Evolutionary conservation across 2,329 filamentous ascomycete genomes (phyloP).

Genomic region (Fusarium tanahbumbuense): DNA sequence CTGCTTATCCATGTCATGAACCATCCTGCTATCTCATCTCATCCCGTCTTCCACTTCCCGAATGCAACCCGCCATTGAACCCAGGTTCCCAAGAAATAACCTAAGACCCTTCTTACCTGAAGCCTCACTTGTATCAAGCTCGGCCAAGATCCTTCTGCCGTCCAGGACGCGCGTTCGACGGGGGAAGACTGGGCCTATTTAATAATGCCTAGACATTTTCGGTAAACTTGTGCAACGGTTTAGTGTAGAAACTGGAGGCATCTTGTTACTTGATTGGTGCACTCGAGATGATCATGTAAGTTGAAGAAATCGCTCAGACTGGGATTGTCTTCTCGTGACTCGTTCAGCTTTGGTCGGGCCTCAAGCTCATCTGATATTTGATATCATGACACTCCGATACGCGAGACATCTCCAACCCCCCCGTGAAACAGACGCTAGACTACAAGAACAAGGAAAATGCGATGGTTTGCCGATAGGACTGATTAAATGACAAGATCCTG

Average conservation of each 20-base stretch:
- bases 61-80: slow-evolving; percentile 4
- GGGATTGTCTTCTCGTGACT: neutral
- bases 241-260: slow-evolving; percentile 9
- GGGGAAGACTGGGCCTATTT: slow-evolving; percentile 19
- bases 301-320: slow-evolving; percentile 3
- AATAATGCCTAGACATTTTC: slow-evolving; percentile 24
- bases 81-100: neutral
- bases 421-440: slow-evolving; percentile 11
- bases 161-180: slow-evolving; percentile 41
- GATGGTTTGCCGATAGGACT: neutral
- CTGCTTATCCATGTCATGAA: neutral
- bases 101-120: slow-evolving; percentile 3
- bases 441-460: neutral
- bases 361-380: slow-evolving; percentile 15
- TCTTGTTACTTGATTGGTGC: neutral
- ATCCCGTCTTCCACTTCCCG: slow-evolving; percentile 12
- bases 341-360: neutral
- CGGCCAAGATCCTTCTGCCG: slow-evolving; percentile 4
- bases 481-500: slow-evolving; percentile 5
- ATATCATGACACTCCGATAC: slow-evolving; percentile 14
- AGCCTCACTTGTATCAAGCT: slow-evolving; percentile 15
- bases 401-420: slow-evolving; percentile 17
- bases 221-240: slow-evolving; percentile 22
- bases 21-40: neutral
- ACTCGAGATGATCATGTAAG: neutral